Evolutionary conservation across 2,329 filamentous ascomycete species (phyloP), one percentile per base, ranked within the genome.

Genomic region (Hypoxylon sp.): DNA sequence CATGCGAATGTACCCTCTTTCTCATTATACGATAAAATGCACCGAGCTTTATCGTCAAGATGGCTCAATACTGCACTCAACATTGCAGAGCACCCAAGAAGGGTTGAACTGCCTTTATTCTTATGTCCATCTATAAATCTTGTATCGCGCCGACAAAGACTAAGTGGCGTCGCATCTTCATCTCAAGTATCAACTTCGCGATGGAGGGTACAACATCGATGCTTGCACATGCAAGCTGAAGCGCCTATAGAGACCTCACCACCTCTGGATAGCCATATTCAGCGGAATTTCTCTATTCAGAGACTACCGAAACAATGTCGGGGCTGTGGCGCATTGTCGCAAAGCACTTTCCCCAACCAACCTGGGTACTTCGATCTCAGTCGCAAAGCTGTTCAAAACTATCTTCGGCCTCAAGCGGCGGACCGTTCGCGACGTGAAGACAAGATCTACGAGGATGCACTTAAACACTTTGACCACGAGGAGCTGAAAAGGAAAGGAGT

Each of bases 241-340:
- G 13, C 53, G 8, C n/a, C 59, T 9, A 42, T 52, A 14, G 22
- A 63, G 3, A 14, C 55, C 14, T 13, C 26, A 37, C 57, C 65
- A 35, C 37, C 22, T 42, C 48, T 50, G n/a, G 22, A 57, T 35
- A 47, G 17, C n/a, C 22, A 47, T 33, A n/a, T 13, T 22, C 22
- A 17, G 53, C 35, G 55, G 35, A 22, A 42, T 29, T 10, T n/a
- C 14, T 65, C 72, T n/a, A 55, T 54, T 33, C 63, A 70, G 50
- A 71, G 72, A 17, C 80, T 91, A 1, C 89, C 90, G 0, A 73
- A 83, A 10, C 87, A 86, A 70, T 92, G 90, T 72, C 83, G 84
- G 11, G 90, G 90, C 37, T 92, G 90, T 75, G 90, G 90, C 48
- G 89, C 90, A 13, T 83, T 90, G 72, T 83, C 88, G 50, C 90